Conservation (phyloP, 139 green algal genomes). For the Chlamydomonas incerta region DNA sequence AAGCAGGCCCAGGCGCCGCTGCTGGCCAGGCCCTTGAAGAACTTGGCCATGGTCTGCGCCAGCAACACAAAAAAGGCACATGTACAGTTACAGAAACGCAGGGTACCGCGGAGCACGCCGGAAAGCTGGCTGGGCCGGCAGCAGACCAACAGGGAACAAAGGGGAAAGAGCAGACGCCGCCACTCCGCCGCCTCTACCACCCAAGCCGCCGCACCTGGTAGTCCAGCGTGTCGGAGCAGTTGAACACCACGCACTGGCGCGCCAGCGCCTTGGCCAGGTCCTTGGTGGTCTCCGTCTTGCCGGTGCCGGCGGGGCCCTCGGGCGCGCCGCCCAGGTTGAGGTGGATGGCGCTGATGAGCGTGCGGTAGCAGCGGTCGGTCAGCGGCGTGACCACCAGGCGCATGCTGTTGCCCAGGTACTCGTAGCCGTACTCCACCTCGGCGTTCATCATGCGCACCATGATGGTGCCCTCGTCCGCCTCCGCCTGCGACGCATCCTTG, state of each 20-base stretch:
- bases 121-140: no score
- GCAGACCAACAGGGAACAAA: no score
- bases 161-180: no score
- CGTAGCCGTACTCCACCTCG: slow-evolving; percentile 76
- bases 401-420: slow-evolving; percentile 83
- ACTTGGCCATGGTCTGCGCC: slow-evolving; percentile 78
- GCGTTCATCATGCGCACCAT: slow-evolving; percentile 86
- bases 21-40: slow-evolving; percentile 86
- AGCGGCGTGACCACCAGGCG: slow-evolving; percentile 83
- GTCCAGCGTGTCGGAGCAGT: slow-evolving; percentile 78
- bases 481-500: slow-evolving; percentile 40
- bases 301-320: slow-evolving; percentile 76
- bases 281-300: slow-evolving; percentile 90
- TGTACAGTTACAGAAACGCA: no score
- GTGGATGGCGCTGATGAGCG: slow-evolving; percentile 81
- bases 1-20: slow-evolving; percentile 84
- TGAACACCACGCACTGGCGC: slow-evolving; percentile 88
- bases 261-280: slow-evolving; percentile 86
- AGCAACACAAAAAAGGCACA: no score
- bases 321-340: slow-evolving; percentile 82
- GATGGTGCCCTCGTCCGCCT: slow-evolving; percentile 62
- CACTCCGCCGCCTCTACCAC: no score
- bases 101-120: no score
- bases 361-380: slow-evolving; percentile 85
- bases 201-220: no score